Base-by-base conservation (phyloP, 2,329 filamentous ascomycete genomes). In the Sporothrix protearum region DNA sequence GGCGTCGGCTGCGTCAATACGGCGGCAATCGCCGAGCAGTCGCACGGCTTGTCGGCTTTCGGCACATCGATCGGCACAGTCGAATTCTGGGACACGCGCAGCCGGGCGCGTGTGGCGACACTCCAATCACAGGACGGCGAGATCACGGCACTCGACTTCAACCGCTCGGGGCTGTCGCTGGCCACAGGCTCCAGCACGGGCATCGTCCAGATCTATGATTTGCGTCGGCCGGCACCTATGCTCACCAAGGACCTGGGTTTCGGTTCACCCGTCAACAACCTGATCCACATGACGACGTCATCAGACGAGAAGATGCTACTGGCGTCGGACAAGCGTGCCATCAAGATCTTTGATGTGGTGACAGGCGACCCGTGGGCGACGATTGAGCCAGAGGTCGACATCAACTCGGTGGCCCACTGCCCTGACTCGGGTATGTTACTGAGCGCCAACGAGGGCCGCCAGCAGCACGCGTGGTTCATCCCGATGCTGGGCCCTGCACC, bases 171-270 rank as follows among this genome's bases (percentile, higher is more conserved):
- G 0, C 84, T 99, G 66, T 94, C 92, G 0, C 83, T 98, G 42
- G 94, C 92, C 0, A 92, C 93, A 0, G 96, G 96, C 22, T 92
- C 92, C n/a, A 95, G 93, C 0, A 91, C 89, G 61, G 96, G 96
- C 28, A 87, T 97, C 64, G 89, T 97, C 63, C 91, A 96, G 77
- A 87, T 97, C 8, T 99, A 97, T 79, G 96, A 99, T 80, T 83
- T 99, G 68, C 92, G 96, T 78, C 94, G 93, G 28, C 94, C 96
- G 0, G 86, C 92, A 0, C 94, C 96, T 0, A 82, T 97, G 9
- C 83, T 98, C 66, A 92, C 91, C 78, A 98, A 97, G 80, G 95
- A 98, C 76, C 96, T 99, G 82, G 96, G 96, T 66, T 97, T 97
- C 79, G 95, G 95, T 2, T 96, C 94, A 78, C 88, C 95, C 0